Evolutionary conservation across 345 rosid species (phyloP).

Genomic region (Raphanus raphanistrum): DNA sequence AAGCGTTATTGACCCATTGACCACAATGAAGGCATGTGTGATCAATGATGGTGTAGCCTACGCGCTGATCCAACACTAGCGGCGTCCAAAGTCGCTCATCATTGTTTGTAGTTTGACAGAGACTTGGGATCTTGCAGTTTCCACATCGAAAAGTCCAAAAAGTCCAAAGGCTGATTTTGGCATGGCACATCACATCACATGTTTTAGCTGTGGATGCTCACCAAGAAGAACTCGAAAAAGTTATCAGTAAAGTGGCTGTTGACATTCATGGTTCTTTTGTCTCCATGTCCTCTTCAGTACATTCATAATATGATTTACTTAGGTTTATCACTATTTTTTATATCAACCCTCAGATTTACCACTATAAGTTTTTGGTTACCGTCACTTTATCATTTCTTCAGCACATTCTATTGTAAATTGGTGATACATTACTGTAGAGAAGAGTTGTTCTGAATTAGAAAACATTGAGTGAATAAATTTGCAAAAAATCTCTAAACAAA

Average conservation of each 20-base stretch:
- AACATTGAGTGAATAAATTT: too few relatives aligned
- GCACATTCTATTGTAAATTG: too few relatives aligned
- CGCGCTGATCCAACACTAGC: too few relatives aligned
- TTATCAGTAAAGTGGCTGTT: constrained; percentile 53
- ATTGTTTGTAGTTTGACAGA: constrained; percentile 38
- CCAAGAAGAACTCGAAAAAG: constrained; percentile 41
- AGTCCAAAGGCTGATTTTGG: constrained; percentile 71
- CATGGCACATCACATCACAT: constrained; percentile 47
- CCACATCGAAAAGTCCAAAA: constrained; percentile 60
- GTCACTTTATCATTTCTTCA: too few relatives aligned
- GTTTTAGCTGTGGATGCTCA: constrained; percentile 62
- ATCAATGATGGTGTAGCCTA: too few relatives aligned
- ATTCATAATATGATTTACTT: constrained; percentile 50
- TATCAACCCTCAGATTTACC: too few relatives aligned
- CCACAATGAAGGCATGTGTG: too few relatives aligned
- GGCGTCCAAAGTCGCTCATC: background rate
- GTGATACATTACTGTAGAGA: too few relatives aligned
- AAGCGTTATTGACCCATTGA: background rate
- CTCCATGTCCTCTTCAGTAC: constrained; percentile 53
- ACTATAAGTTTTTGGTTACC: too few relatives aligned
- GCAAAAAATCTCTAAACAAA: too few relatives aligned
- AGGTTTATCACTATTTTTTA: too few relatives aligned
- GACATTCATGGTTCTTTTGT: constrained; percentile 53
- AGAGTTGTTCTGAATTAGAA: too few relatives aligned
- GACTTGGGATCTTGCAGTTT: constrained; percentile 64